Evolutionary conservation across 108 stramenopile species (phyloP).

Genomic region (Fragilaria crotonensis): DNA sequence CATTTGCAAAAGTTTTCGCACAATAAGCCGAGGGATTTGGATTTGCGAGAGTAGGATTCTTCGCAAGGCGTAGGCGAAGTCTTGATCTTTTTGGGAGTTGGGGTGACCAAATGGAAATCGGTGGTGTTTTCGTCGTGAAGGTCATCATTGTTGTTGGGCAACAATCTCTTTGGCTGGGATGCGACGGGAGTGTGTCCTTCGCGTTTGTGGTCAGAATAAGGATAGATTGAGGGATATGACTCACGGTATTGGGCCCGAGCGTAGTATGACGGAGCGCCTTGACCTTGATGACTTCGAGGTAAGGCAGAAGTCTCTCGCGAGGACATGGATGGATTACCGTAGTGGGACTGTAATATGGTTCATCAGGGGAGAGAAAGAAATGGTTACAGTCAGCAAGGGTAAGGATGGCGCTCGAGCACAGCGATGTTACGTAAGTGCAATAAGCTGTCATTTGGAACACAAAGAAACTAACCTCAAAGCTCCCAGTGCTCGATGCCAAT

Average conservation of each 20-base stretch:
- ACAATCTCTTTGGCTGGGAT: neutral
- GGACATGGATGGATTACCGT: too few species aligned
- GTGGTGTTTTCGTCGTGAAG: too few species aligned
- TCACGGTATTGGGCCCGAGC: neutral
- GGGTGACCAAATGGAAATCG: neutral
- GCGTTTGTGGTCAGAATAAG: neutral
- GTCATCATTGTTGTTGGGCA: neutral
- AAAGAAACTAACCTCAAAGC: too few species aligned
- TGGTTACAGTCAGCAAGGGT: too few species aligned
- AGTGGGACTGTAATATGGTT: too few species aligned
- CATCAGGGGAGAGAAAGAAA: too few species aligned
- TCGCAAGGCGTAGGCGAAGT: neutral
- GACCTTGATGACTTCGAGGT: too few species aligned
- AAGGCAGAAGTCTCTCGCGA: too few species aligned
- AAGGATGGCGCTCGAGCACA: too few species aligned
- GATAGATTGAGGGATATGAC: neutral
- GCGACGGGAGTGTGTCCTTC: neutral
- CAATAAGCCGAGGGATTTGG: conserved; percentile 70
- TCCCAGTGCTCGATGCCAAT: too few species aligned
- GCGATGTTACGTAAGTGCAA: too few species aligned
- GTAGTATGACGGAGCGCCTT: neutral
- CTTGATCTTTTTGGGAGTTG: neutral
- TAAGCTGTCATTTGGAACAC: too few species aligned
- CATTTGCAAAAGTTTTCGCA: conserved; percentile 64
- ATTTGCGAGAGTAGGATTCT: conserved; percentile 50